A percentile compares a stretch with the other conserved stretches of the same genome.
Evolutionary conservation across 306 rosid species (phyloP).

Genomic region (Castanea sativa): DNA sequence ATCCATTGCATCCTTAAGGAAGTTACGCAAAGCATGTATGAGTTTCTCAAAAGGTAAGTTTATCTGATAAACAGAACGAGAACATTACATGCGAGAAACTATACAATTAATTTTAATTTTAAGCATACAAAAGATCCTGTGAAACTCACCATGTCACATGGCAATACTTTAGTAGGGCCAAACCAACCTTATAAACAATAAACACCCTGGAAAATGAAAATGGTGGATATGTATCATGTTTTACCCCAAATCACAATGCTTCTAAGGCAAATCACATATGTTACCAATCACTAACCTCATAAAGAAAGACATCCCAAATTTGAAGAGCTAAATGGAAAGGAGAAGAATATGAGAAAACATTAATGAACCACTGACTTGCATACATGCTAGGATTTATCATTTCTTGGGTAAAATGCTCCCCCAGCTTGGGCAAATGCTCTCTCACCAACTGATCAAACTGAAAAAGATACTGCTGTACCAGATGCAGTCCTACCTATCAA

Average conservation of each 20-base stretch:
- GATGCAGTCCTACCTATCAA: slow-evolving; percentile 78
- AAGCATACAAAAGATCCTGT: slow-evolving; percentile 13
- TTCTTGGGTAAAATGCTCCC: slow-evolving; percentile 85
- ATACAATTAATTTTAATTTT: not conserved
- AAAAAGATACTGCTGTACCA: slow-evolving; percentile 89
- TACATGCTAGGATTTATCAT: slow-evolving; percentile 99
- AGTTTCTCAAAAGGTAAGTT: slow-evolving; percentile 94
- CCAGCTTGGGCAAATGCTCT: slow-evolving; percentile 80
- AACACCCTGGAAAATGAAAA: slow-evolving; percentile 71
- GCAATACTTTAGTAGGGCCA: slow-evolving; percentile 83
- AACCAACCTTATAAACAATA: slow-evolving; percentile 90
- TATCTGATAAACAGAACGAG: slow-evolving; percentile 41
- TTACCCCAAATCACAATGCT: slow-evolving; percentile 9
- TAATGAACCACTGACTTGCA: slow-evolving; percentile 98
- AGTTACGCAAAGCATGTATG: slow-evolving; percentile 88
- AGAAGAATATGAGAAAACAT: slow-evolving; percentile 93
- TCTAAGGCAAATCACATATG: not conserved
- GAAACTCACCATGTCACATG: slow-evolving; percentile 89
- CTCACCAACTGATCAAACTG: slow-evolving; percentile 73
- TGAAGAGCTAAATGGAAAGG: slow-evolving; percentile 97
- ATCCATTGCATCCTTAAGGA: slow-evolving; percentile 86
- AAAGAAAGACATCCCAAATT: slow-evolving; percentile 96
- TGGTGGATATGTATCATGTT: slow-evolving; percentile 6
- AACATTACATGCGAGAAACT: slow-evolving; percentile 20
- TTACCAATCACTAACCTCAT: slow-evolving; percentile 59